Conservation (phyloP, 1,139 yeast genomes). For the Protomyces lactucae-debilis region DNA sequence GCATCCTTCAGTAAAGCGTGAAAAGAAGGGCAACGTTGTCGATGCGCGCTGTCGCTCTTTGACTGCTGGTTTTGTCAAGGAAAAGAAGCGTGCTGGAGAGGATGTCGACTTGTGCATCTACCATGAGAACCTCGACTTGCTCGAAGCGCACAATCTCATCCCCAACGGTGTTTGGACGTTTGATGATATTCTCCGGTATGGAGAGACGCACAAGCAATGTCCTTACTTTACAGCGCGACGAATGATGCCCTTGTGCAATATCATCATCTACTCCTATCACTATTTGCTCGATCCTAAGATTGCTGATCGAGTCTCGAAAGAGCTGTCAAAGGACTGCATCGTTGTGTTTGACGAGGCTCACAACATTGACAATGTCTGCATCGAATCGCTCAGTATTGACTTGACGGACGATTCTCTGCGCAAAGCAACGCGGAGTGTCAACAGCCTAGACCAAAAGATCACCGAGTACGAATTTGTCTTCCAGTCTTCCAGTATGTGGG, state of each 20-base stretch:
- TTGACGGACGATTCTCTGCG: slow-evolving; percentile 75
- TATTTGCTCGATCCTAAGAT: slow-evolving; percentile 93
- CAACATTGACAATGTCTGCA: slow-evolving; percentile 92
- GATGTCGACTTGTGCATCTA: slow-evolving; percentile 66
- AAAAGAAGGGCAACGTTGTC: slow-evolving; percentile 85
- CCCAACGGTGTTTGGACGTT: slow-evolving; percentile 95
- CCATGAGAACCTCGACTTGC: slow-evolving; percentile 80
- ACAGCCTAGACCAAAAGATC: slow-evolving; percentile 64
- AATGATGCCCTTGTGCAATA: slow-evolving; percentile 93
- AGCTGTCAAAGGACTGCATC: slow-evolving; percentile 85
- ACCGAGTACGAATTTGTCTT: slow-evolving; percentile 45
- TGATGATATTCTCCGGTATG: slow-evolving; percentile 70
- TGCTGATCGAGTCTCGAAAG: slow-evolving; percentile 89
- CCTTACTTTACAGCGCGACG: slow-evolving; percentile 97
- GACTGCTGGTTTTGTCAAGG: slow-evolving; percentile 84
- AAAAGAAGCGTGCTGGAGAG: slow-evolving; percentile 58
- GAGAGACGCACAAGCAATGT: slow-evolving; percentile 75
- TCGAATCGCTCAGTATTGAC: slow-evolving; percentile 87
- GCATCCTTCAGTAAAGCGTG: slow-evolving; percentile 82
- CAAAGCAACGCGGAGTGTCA: slow-evolving; percentile 78
- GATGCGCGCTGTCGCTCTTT: slow-evolving; percentile 94
- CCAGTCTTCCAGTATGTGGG: neutral
- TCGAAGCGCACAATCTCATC: slow-evolving; percentile 79
- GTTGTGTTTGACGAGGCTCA: slow-evolving; percentile 98
- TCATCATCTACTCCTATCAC: slow-evolving; percentile 92